Percentiles rank a stretch among this genome's conserved stretches.
These are phyloP conservation scores for Podospora anserina DNA, from an alignment of 495 filamentous ascomycete genomes.

Conservation along the genomic window DNA sequence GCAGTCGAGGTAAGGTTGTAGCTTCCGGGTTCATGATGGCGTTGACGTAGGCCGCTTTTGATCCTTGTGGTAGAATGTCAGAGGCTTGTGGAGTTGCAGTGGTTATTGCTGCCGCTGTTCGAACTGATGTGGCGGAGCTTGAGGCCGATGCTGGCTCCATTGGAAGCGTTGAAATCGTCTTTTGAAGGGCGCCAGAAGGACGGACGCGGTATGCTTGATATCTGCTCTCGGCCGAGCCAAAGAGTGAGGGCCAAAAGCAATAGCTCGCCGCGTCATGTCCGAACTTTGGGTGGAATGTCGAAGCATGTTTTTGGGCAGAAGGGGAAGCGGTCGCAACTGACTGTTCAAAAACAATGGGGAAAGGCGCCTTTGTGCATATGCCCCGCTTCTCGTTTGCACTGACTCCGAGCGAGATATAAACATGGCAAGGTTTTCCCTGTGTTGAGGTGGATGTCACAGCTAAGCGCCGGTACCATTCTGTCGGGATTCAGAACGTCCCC, in stretches of 20 bases:
- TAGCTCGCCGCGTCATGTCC: neutral
- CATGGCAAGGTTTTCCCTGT: no score
- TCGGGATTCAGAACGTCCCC: neutral
- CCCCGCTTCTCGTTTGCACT: neutral
- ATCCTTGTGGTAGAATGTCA: neutral
- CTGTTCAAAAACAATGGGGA: neutral
- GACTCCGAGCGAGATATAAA: no score
- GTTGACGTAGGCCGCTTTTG: neutral
- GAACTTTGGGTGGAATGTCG: neutral
- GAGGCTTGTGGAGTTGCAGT: neutral
- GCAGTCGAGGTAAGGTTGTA: neutral
- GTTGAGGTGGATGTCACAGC: neutral
- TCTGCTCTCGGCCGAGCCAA: neutral
- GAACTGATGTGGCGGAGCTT: slow-evolving; percentile 17
- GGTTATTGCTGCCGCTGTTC: neutral
- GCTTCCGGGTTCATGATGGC: slow-evolving; percentile 10
- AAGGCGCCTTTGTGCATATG: neutral
- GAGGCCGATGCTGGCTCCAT: neutral
- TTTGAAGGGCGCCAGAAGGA: neutral
- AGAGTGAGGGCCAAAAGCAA: neutral
- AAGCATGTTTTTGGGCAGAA: neutral
- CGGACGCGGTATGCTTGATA: neutral
- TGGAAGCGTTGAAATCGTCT: neutral
- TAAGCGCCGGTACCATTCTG: neutral
- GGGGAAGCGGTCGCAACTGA: neutral